Evolutionary conservation across 23 red algal species (phyloP), one percentile per base, ranked within the genome.

Genomic region (Cyanidiococcus yangmingshanensis): DNA sequence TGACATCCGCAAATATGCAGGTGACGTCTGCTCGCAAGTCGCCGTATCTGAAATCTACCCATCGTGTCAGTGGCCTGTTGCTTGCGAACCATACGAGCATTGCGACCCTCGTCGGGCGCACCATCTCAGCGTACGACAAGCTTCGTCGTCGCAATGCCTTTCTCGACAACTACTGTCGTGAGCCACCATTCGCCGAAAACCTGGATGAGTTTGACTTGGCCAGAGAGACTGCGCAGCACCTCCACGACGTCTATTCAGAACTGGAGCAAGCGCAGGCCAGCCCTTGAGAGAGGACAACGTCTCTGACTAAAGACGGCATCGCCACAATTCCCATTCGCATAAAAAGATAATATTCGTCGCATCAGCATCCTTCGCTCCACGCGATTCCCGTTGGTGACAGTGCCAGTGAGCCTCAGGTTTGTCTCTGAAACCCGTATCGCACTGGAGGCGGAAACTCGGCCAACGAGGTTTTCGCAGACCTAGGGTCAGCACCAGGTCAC

Each of bases 11-110:
- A 31, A 87, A 82, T 26, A 84, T 98, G 27, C 94, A 98, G 37
- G 94, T 98, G 18, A 88, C 88, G 0, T 82, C 91, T 58, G 83
- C 88, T 39, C 81, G 86, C 58, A 68, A 82, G 59, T 86, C 80
- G 25, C 94, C 94, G 0, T 98, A 91, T 35, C 38, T 98, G 38
- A 63, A 87, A 51, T 86, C 57, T 40, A 77, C 84, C 41, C 85
- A 98, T 79, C 68, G 88, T 35, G 89, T 98, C n/a, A 76, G 82
- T 50, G 94, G 94, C 27, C 84, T 98, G 37, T 86, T 98, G 88
- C 80, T 98, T 34, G 94, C 94, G 17, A 98, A 98, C 76, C 94
- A 98, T 76, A 98, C 94, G 0, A 82, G 83, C 58, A 91, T 98
- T 50, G 57, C 77, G 26, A 83, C 78, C 1, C 63, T 98, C 16